Conservation (phyloP, 139 green algal genomes). For the Chlorokybus atmophyticus region DNA sequence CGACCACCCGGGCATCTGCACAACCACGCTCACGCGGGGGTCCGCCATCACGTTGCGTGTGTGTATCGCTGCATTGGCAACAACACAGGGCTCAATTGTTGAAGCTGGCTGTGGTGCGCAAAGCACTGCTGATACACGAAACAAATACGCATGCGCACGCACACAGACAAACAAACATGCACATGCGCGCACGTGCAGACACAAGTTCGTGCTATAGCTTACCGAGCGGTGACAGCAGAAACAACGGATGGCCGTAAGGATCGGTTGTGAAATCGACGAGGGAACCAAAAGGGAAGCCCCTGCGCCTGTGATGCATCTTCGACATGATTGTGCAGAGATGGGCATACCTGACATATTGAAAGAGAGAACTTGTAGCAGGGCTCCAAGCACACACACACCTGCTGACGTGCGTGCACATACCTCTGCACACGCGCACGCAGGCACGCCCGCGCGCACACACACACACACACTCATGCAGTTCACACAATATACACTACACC, state of each 20-base stretch:
- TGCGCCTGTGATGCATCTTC: constrained; percentile 83
- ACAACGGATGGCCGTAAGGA: constrained; percentile 32
- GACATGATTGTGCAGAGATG: constrained; percentile 95
- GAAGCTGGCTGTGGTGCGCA: background rate
- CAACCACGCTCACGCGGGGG: constrained; percentile 46
- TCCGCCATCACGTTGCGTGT: constrained; percentile 60
- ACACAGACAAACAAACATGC: too few relatives aligned
- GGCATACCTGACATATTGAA: constrained; percentile 69
- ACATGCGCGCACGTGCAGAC: too few relatives aligned
- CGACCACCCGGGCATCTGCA: constrained; percentile 70
- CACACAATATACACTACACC: too few relatives aligned
- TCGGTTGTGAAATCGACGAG: constrained; percentile 93
- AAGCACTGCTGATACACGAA: background rate
- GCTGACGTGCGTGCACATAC: too few relatives aligned
- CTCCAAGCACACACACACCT: too few relatives aligned
- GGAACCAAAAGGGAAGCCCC: constrained; percentile 91
- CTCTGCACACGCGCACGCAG: too few relatives aligned
- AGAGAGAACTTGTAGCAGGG: too few relatives aligned
- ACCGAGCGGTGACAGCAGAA: too few relatives aligned
- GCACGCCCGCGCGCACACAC: too few relatives aligned
- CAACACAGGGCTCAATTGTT: background rate
- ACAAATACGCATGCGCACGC: too few relatives aligned
- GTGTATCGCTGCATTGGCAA: constrained; percentile 52
- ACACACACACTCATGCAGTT: too few relatives aligned
- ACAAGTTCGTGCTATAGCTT: too few relatives aligned